Conservation (phyloP, 306 rosid species). For the Corylus americana region DNA sequence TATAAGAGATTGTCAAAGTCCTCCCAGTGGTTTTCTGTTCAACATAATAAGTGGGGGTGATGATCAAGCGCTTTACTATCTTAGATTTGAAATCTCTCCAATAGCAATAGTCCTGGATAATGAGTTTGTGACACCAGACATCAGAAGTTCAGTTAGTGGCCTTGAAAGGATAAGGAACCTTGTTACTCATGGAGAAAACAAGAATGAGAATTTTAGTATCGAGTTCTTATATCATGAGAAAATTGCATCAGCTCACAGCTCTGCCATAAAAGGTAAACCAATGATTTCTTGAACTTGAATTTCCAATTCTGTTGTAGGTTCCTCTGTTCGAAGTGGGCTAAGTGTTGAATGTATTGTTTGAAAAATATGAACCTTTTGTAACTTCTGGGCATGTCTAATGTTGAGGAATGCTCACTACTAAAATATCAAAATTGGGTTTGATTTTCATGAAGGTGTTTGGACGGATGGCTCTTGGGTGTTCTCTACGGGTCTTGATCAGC, state of each 20-base stretch:
- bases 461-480: slow-evolving; percentile 96
- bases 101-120: slow-evolving; percentile 31
- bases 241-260: slow-evolving; percentile 81
- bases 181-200: slow-evolving; percentile 30
- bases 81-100: slow-evolving; percentile 50
- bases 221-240: slow-evolving; percentile 48
- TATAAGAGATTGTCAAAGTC: slow-evolving; percentile 40
- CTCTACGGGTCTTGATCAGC: slow-evolving; percentile 97
- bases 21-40: slow-evolving; percentile 43
- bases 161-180: slow-evolving; percentile 35
- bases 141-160: slow-evolving; percentile 20
- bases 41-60: slow-evolving; percentile 86
- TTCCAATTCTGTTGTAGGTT: not conserved
- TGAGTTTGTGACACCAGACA: slow-evolving; percentile 35
- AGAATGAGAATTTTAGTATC: slow-evolving; percentile 38
- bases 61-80: slow-evolving; percentile 82
- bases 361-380: slow-evolving; percentile 3
- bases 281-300: not conserved
- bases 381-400: slow-evolving; percentile 13
- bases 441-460: slow-evolving; percentile 78
- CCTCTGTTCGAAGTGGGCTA: not conserved
- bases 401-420: not conserved
- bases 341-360: not conserved
- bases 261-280: slow-evolving; percentile 79
- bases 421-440: slow-evolving; percentile 25